These are phyloP conservation scores for Torulaspora franciscae DNA, from an alignment of 805 yeast species.

Conservation along the genomic window DNA sequence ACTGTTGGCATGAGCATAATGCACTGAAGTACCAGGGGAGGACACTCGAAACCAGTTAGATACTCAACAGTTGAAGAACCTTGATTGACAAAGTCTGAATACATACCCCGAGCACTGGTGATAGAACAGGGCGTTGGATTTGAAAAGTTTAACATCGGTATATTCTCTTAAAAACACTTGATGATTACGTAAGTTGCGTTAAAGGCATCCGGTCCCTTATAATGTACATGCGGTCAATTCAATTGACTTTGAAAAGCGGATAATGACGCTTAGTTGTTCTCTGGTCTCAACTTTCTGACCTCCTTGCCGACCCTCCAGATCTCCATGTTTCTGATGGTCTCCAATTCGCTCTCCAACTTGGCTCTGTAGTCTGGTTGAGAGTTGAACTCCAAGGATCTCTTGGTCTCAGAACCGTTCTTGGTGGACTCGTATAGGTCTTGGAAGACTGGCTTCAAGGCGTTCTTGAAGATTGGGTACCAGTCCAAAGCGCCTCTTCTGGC, in stretches of 20 bases:
- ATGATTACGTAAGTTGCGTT: constrained; percentile 10
- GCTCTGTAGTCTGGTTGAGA: constrained; percentile 97
- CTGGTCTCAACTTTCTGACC: constrained; percentile 99
- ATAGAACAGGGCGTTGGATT: too few relatives aligned
- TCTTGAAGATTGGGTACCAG: constrained; percentile 99
- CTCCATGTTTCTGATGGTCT: constrained; percentile 93
- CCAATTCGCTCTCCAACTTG: constrained; percentile 88
- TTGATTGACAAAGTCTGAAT: too few relatives aligned
- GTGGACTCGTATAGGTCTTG: constrained; percentile 92
- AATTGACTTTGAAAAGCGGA: constrained; percentile 22
- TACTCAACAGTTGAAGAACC: too few relatives aligned
- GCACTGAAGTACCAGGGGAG: too few relatives aligned
- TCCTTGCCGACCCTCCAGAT: constrained; percentile 99
- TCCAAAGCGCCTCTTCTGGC: constrained; percentile 99
- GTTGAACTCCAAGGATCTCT: constrained; percentile 98
- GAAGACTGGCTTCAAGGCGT: constrained; percentile 97
- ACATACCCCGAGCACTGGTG: too few relatives aligned
- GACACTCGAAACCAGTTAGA: too few relatives aligned
- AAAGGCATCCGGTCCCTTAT: constrained; percentile 2
- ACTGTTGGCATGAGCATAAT: too few relatives aligned
- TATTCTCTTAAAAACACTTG: constrained; percentile 18
- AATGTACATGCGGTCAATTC: constrained; percentile 30
- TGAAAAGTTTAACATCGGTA: constrained; percentile 15
- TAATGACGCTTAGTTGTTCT: constrained; percentile 67
- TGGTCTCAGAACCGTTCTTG: constrained; percentile 93